Conservation (phyloP, 176 grass and related monocot genomes). For the Eleusine indica region DNA sequence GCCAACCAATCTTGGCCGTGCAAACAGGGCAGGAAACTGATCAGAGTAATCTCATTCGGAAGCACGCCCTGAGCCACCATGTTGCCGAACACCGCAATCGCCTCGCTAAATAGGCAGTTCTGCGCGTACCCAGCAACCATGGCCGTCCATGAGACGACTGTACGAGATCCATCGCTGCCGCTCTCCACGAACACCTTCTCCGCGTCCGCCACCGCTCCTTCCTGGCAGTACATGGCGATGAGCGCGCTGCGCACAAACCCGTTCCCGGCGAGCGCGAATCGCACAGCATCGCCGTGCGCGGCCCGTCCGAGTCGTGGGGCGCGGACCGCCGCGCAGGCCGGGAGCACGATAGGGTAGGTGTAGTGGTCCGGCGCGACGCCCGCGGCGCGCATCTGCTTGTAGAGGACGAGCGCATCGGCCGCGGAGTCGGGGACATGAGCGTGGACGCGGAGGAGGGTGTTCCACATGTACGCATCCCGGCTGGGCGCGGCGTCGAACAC, state of each 20-base stretch:
- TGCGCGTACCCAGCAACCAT: conserved; percentile 84
- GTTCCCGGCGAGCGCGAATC: conserved; percentile 51
- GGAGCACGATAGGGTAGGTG: conserved; percentile 83
- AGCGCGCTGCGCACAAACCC: conserved; percentile 55
- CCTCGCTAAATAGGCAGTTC: conserved; percentile 62
- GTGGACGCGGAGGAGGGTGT: conserved; percentile 73
- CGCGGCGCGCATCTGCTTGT: conserved; percentile 62
- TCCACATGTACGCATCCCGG: conserved; percentile 76
- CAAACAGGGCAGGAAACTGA: conserved; percentile 83
- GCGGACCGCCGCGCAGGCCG: conserved; percentile 51
- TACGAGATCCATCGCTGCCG: conserved; percentile 35
- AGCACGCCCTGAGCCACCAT: conserved; percentile 52
- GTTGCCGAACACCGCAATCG: conserved; percentile 48
- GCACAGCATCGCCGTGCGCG: conserved; percentile 61
- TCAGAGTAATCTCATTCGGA: conserved; percentile 76
- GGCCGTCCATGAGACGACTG: conserved; percentile 74
- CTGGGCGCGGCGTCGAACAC: conserved; percentile 65
- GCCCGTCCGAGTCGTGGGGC: conserved; percentile 52
- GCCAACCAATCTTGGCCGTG: conserved; percentile 45
- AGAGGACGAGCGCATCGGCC: conserved; percentile 51
- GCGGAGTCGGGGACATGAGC: conserved; percentile 35
- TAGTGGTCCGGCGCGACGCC: conserved; percentile 63
- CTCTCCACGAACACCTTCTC: conserved; percentile 62
- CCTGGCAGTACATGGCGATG: conserved; percentile 81
- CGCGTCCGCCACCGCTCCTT: conserved; percentile 50